A percentile compares a stretch with the other conserved stretches of the same genome.
phyloP scores from a whole-genome alignment of 495 filamentous ascomycete genomes.

The Podospora fimiseda region DNA sequence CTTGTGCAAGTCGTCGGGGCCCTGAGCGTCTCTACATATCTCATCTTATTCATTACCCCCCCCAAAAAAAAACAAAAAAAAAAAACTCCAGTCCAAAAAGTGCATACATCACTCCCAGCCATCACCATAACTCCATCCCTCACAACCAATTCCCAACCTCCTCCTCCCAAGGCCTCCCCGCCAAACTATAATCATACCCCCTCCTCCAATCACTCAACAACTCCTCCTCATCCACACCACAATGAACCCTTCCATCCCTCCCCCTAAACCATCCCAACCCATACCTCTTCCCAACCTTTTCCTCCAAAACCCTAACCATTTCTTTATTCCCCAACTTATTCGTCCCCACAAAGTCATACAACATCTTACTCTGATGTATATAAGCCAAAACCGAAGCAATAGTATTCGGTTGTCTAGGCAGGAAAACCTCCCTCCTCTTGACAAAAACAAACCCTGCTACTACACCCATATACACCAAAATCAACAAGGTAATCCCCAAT shows the following conservation, averaged over 20 bases:
- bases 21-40: no score
- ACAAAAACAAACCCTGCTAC: slow-evolving; percentile 49
- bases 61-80: no score
- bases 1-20: no score
- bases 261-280: slow-evolving; percentile 68
- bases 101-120: no score
- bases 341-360: slow-evolving; percentile 63
- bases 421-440: slow-evolving; percentile 54
- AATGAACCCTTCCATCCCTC: slow-evolving; percentile 57
- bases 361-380: slow-evolving; percentile 68
- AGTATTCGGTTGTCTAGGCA: slow-evolving; percentile 66
- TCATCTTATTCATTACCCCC: no score
- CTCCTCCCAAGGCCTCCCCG: slow-evolving; percentile 40
- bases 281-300: slow-evolving; percentile 51
- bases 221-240: slow-evolving; percentile 67
- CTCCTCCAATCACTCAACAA: slow-evolving; percentile 53
- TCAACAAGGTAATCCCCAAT: slow-evolving; percentile 49
- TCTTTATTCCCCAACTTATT: slow-evolving; percentile 50
- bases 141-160: no score
- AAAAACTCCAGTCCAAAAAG: no score
- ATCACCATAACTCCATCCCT: no score
- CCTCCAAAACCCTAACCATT: slow-evolving; percentile 50
- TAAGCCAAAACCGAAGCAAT: slow-evolving; percentile 67
- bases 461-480: slow-evolving; percentile 50
- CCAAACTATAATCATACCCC: slow-evolving; percentile 41